Percentiles rank a stretch among this genome's conserved stretches.
Conservation (phyloP, 2,329 filamentous ascomycete genomes). For the Gnomoniopsis smithogilvyi region DNA sequence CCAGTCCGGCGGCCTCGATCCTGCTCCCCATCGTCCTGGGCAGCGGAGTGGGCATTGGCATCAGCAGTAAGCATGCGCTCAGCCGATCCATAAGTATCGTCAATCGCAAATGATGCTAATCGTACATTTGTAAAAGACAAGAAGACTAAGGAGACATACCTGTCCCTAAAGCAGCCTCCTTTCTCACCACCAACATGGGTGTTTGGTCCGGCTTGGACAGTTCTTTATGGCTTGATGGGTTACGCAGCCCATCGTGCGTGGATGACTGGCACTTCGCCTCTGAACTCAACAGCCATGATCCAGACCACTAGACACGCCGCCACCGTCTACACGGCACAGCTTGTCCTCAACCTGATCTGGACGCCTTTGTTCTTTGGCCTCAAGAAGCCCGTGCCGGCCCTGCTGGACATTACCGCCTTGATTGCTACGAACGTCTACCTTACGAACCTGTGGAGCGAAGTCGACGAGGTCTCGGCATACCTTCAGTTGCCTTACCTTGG, state of each 20-base stretch:
- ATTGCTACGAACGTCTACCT: constrained; percentile 71
- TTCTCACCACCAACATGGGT: constrained; percentile 57
- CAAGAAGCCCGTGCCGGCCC: constrained; percentile 69
- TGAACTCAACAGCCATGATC: constrained; percentile 48
- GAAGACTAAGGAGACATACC: constrained; percentile 59
- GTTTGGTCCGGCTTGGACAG: constrained; percentile 64
- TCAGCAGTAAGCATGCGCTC: constrained; percentile 50
- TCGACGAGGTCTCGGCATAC: constrained; percentile 73
- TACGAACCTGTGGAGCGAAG: constrained; percentile 69
- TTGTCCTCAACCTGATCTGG: constrained; percentile 82
- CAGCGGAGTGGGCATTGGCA: constrained; percentile 66
- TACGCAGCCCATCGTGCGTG: constrained; percentile 82
- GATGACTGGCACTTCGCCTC: constrained; percentile 56
- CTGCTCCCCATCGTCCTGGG: constrained; percentile 73
- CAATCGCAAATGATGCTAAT: neutral
- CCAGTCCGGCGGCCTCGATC: constrained; percentile 68
- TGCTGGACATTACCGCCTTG: constrained; percentile 71
- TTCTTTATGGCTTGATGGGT: constrained; percentile 75
- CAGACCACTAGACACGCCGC: constrained; percentile 63
- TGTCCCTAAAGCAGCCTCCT: constrained; percentile 65
- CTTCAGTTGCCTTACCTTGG: constrained; percentile 75
- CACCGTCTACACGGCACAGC: constrained; percentile 80
- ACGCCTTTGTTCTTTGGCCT: constrained; percentile 90
- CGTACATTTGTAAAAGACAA: neutral
- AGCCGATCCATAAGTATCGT: constrained; percentile 3